Percentiles rank a stretch among this genome's conserved stretches.
Conservation (phyloP, 192 early-diverging fungal genomes). For the Backusella parvicylindrica region DNA sequence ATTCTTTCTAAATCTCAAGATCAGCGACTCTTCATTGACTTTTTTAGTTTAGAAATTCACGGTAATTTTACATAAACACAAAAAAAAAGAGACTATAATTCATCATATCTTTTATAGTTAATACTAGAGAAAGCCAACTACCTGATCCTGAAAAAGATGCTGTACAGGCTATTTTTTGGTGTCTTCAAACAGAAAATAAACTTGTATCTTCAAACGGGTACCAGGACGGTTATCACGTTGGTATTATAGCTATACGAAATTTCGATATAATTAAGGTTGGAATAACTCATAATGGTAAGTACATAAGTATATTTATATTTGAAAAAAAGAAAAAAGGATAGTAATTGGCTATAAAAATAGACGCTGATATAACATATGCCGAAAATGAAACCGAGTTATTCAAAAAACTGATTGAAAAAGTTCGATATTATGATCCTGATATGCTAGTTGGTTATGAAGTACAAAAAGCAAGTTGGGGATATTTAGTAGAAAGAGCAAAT, state of each 20-base stretch:
- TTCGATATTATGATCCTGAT: constrained; percentile 75
- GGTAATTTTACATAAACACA: constrained; percentile 17
- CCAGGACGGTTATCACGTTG: constrained; percentile 28
- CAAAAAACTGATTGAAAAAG: constrained; percentile 45
- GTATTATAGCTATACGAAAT: constrained; percentile 46
- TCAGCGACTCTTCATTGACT: constrained; percentile 40
- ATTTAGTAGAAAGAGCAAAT: constrained; percentile 50
- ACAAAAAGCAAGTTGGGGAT: constrained; percentile 88
- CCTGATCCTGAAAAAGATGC: constrained; percentile 71
- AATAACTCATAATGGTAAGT: background rate
- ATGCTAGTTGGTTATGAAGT: constrained; percentile 87
- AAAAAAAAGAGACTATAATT: background rate
- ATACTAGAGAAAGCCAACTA: constrained; percentile 43
- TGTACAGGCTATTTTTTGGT: constrained; percentile 64
- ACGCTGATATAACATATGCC: constrained; percentile 36
- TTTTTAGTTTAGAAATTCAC: constrained; percentile 67
- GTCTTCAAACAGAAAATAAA: constrained; percentile 55
- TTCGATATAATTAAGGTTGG: constrained; percentile 30
- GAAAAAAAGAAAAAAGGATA: background rate
- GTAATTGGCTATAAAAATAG: constrained; percentile 18
- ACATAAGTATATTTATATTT: background rate
- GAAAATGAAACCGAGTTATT: constrained; percentile 61
- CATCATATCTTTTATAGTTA: constrained; percentile 15
- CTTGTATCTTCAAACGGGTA: constrained; percentile 36
- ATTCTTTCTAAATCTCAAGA: constrained; percentile 41